A percentile compares a stretch with the other conserved stretches of the same genome.
Evolutionary conservation across 2,329 filamentous ascomycete genomes (phyloP).

Genomic region (Penicillium psychrosexuale): DNA sequence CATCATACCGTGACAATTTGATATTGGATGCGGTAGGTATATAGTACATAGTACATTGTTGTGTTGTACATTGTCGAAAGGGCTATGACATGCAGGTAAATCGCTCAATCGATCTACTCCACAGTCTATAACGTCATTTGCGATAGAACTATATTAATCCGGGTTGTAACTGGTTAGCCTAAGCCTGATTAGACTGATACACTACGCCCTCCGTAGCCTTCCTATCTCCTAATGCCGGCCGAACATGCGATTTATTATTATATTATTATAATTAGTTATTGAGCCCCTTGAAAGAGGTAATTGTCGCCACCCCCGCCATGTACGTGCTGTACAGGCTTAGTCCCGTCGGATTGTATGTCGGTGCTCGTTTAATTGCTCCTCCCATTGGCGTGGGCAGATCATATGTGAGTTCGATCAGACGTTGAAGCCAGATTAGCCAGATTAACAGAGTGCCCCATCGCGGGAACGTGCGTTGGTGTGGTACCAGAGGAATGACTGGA

Average conservation of each 20-base stretch:
- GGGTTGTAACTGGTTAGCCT: too few species aligned
- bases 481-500: background rate
- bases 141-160: background rate
- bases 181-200: background rate
- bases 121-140: background rate
- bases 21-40: too few species aligned
- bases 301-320: conserved; percentile 15
- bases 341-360: background rate
- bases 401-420: background rate
- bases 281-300: background rate
- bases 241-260: background rate
- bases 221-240: background rate
- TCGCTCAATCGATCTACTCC: conserved; percentile 4
- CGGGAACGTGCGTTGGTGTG: background rate
- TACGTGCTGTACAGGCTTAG: background rate
- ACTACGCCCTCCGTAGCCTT: background rate
- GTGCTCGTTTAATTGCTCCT: background rate
- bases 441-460: background rate
- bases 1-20: background rate
- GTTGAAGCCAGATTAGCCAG: background rate
- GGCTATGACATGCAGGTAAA: background rate
- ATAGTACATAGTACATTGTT: too few species aligned
- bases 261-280: background rate
- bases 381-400: conserved; percentile 5
- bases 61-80: too few species aligned